phyloP scores from a whole-genome alignment of 1,284 basidiomycete genomes.

The Pseudomicrostroma phylloplanum region DNA sequence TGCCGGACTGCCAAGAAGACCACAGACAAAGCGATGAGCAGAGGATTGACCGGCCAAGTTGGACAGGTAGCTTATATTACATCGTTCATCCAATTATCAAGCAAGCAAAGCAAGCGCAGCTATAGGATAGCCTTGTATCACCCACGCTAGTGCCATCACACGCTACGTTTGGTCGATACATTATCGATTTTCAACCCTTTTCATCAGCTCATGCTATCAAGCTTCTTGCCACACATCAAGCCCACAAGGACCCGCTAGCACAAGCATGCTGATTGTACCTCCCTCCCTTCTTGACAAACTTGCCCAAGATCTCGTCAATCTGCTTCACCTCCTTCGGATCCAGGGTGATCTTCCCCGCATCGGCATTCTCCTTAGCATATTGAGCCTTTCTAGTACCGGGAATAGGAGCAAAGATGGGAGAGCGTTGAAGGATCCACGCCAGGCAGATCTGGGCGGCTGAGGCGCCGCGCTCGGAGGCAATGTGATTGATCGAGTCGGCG shows the following conservation, averaged over 20 bases:
- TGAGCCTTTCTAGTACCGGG: conserved; percentile 54
- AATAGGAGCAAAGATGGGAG: conserved; percentile 56
- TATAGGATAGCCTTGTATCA: too few species aligned
- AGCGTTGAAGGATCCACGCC: conserved; percentile 58
- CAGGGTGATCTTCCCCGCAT: conserved; percentile 32
- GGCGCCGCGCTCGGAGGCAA: conserved; percentile 35
- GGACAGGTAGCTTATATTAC: neutral
- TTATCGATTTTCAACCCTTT: too few species aligned
- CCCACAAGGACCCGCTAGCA: conserved; percentile 17
- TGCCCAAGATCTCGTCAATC: conserved; percentile 24
- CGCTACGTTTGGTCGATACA: too few species aligned
- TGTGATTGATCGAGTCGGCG: conserved; percentile 53
- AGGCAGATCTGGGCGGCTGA: conserved; percentile 60
- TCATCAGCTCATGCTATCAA: too few species aligned
- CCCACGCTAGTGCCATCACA: too few species aligned
- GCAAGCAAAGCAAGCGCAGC: too few species aligned
- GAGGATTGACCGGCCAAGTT: neutral
- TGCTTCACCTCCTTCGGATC: conserved; percentile 28
- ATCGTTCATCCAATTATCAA: too few species aligned
- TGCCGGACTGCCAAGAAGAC: neutral
- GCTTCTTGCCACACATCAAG: neutral
- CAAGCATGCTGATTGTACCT: conserved; percentile 20
- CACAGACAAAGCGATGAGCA: neutral
- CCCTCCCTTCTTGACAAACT: conserved; percentile 21
- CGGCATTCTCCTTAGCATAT: conserved; percentile 45